These are phyloP conservation scores for Maudiozyma barnettii DNA, from an alignment of 805 yeast species.

Conservation along the genomic window DNA sequence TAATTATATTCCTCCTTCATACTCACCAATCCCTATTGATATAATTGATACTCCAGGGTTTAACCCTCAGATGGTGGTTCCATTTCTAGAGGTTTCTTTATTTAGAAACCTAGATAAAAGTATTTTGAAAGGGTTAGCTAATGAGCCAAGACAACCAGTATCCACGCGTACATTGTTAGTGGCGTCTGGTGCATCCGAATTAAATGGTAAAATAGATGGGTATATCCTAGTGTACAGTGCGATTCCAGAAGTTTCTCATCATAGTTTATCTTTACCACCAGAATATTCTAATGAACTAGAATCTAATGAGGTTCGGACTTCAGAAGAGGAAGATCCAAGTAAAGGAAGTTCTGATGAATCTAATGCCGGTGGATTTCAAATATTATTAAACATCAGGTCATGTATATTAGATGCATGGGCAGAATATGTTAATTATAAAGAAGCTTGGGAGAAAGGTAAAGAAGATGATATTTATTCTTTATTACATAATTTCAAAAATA, in stretches of 20 bases:
- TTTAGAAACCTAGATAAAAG: constrained; percentile 53
- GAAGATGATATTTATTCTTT: constrained; percentile 61
- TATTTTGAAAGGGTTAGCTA: constrained; percentile 50
- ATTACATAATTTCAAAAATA: constrained; percentile 44
- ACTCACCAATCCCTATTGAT: constrained; percentile 56
- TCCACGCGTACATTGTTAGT: constrained; percentile 59
- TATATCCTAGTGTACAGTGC: constrained; percentile 62
- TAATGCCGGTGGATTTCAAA: constrained; percentile 21
- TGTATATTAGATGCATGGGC: constrained; percentile 67
- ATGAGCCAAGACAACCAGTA: constrained; percentile 52
- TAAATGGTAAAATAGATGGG: constrained; percentile 69
- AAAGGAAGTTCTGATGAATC: constrained; percentile 1
- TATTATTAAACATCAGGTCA: constrained; percentile 38
- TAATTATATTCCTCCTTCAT: constrained; percentile 39
- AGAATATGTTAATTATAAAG: constrained; percentile 48
- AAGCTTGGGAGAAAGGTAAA: constrained; percentile 50
- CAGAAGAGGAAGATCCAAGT: background rate
- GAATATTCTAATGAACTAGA: constrained; percentile 29
- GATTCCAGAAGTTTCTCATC: constrained; percentile 43
- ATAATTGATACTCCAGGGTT: constrained; percentile 69
- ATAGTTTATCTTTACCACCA: constrained; percentile 38
- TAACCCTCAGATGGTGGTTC: constrained; percentile 56
- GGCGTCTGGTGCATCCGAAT: constrained; percentile 71
- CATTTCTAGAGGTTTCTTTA: constrained; percentile 64
- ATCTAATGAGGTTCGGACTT: constrained; percentile 1